Base-by-base conservation (phyloP, 257 asterid species). In the Handroanthus guayacan region DNA sequence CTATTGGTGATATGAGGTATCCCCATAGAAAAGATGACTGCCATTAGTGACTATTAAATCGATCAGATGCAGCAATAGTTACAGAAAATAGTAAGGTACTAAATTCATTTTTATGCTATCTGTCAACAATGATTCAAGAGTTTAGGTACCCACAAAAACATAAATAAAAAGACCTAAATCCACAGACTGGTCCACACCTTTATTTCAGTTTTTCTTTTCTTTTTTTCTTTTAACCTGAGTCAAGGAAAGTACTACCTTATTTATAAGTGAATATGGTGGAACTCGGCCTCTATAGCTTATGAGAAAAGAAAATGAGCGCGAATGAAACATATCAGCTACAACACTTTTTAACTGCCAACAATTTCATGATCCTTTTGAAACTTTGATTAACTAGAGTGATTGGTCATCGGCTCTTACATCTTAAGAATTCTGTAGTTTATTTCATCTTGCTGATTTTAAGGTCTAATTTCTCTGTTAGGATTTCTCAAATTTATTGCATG, bases 21-120 rank as follows among this genome's bases (percentile, higher is more conserved):
- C 99, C 99, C 99, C 99, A 95, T 81, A 95, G 97, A 85, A 92
- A 95, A 78, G 98, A 95, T 74, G 99, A 95, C 99, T 95, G 97
- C 86, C 89, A 92, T 86, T 74, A 86, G 90, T 79, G 77, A 67
- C 89, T 88, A 85, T 72, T 67, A 48, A 72, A 85, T 71, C 86
- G 71, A 76, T 82, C 84, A 88, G 86, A 76, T 77, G 69, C 39
- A 79, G 75, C 55, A 65, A 66, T 50, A 70, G 56, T n/a, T 10
- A 82, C 52, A 62, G 62, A 65, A 55, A 52, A 64, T 9, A 66
- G 8, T n/a, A 76, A 66, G 70, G 72, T 62, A 76, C 31, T 52
- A 55, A 68, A 44, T 65, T 43, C 38, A 41, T 54, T 2, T 54
- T 75, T 56, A 55, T 56, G 72, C 14, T 38, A 66, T 14, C 5